A percentile compares a stretch with the other conserved stretches of the same genome.
Conservation (phyloP, 2,329 filamentous ascomycete species). For the Diaporthe nobilis region DNA sequence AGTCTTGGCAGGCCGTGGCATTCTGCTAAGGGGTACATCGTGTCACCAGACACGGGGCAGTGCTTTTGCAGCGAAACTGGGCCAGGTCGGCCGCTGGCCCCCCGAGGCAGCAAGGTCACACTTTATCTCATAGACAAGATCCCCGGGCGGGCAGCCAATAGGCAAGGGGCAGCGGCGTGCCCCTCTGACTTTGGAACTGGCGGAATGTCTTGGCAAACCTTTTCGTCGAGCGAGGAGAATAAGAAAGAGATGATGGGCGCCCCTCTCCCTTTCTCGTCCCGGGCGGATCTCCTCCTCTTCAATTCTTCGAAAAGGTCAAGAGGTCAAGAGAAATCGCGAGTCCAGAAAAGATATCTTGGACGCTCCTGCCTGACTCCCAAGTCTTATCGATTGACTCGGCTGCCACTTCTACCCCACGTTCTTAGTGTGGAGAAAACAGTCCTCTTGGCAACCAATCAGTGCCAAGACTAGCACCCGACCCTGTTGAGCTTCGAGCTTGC, state of each 20-base stretch:
- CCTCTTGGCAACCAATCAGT: constrained; percentile 28
- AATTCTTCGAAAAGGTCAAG: constrained; percentile 27
- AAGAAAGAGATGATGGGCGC: constrained; percentile 33
- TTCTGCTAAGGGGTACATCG: constrained; percentile 25
- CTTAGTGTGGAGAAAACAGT: constrained; percentile 3
- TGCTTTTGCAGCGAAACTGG: not conserved
- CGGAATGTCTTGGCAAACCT: constrained; percentile 34
- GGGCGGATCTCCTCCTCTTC: constrained; percentile 31
- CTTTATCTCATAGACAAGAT: constrained; percentile 10
- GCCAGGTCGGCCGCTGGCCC: too few relatives aligned
- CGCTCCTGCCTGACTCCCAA: not conserved
- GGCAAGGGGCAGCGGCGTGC: constrained; percentile 28
- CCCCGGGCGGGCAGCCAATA: constrained; percentile 31
- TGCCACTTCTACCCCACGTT: constrained; percentile 15
- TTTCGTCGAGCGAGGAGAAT: constrained; percentile 30
- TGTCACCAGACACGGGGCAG: not conserved
- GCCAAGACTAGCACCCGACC: constrained; percentile 28
- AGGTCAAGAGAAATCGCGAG: constrained; percentile 9
- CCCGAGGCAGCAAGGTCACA: constrained; percentile 21
- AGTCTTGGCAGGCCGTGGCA: constrained; percentile 30
- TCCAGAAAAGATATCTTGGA: constrained; percentile 9
- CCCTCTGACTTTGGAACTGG: constrained; percentile 30
- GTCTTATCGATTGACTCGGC: constrained; percentile 14
- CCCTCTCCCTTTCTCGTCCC: constrained; percentile 24
- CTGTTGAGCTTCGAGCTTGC: constrained; percentile 25